Evolutionary conservation across 345 rosid species (phyloP), one percentile per base, ranked within the genome.

Genomic region (Eucalyptus grandis): DNA sequence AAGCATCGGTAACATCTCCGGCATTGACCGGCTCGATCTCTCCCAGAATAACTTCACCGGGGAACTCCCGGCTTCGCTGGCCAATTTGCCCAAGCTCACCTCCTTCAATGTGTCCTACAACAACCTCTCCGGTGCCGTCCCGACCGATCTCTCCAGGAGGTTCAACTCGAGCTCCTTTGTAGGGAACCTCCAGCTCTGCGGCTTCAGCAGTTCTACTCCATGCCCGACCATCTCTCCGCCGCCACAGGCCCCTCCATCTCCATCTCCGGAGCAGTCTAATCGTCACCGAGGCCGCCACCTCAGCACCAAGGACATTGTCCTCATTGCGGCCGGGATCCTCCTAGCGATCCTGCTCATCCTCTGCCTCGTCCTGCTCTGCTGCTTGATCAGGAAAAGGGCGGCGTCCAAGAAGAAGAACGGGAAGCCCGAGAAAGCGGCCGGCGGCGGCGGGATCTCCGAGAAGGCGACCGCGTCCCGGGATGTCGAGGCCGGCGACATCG

Each of bases 151-250:
- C 51, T 91, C 95, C 43, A 94, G 90, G 88, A 97, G 92, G 89
- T 98, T 98, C 97, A 94, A 97, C 93, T 95, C 99, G 88, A 96
- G 93, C 91, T 94, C 98, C 82, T 98, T 97, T 93, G 88, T 93
- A 46, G 99, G 99, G 2, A 98, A 97, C 91, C 88, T 96, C 92
- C 96, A 96, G 93, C 98, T 98, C 27, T 98, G 99, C 91, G 99
- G 99, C 53, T 98, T 94, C 93, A 94, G 96, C 90, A 27, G 51
- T 80, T 92, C 97, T 14, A 92, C 94, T 43, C 90, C 92, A 13
- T 98, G 99, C 82, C 94, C 96, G 88, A 21, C 47, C 85, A 80
- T 4, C 44, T 90, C 97, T 82, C 94, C 94, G 1, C 90, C 95
- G 14, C 95, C 96, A 9, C 87, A 88, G 24, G 89, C 83, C 60